Percentiles rank a stretch among this genome's conserved stretches.
phyloP scores from a whole-genome alignment of 2,329 filamentous ascomycete genomes.

The Septoria linicola region DNA sequence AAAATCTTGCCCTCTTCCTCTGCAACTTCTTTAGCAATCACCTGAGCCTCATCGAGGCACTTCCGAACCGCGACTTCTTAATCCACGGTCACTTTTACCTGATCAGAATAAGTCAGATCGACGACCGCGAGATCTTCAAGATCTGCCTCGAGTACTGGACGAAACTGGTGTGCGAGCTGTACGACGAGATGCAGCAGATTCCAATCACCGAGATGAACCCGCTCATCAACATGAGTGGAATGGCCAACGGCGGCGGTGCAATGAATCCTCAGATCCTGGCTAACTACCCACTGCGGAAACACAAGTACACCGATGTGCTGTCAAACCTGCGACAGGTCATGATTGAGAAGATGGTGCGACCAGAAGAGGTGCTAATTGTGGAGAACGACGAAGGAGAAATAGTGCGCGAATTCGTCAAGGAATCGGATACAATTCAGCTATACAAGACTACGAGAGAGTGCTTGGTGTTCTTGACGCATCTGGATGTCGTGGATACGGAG shows the following conservation, averaged over 20 bases:
- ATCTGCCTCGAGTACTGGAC: conserved; percentile 99
- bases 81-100: conserved; percentile 97
- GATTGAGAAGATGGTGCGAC: conserved; percentile 99
- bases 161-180: conserved; percentile 94
- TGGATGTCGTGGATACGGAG: conserved; percentile 96
- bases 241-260: conserved; percentile 75
- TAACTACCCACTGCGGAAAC: conserved; percentile 91
- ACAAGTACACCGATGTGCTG: conserved; percentile 93
- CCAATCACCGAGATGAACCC: conserved; percentile 93
- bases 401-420: conserved; percentile 97
- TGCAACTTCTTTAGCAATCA: conserved; percentile 97
- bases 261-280: conserved; percentile 80
- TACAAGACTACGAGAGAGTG: conserved; percentile 99
- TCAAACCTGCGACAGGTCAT: conserved; percentile 94
- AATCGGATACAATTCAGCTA: conserved; percentile 96
- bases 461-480: conserved; percentile 91
- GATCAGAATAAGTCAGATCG: conserved; percentile 96
- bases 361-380: conserved; percentile 97
- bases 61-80: conserved; percentile 92
- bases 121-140: conserved; percentile 99
- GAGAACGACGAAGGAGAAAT: conserved; percentile 99
- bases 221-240: conserved; percentile 73
- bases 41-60: conserved; percentile 87
- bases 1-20: conserved; percentile 92
- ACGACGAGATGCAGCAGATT: conserved; percentile 97